These are phyloP conservation scores for Coleophoma cylindrospora DNA, from an alignment of 2,329 filamentous ascomycete genomes.

Conservation along the genomic window DNA sequence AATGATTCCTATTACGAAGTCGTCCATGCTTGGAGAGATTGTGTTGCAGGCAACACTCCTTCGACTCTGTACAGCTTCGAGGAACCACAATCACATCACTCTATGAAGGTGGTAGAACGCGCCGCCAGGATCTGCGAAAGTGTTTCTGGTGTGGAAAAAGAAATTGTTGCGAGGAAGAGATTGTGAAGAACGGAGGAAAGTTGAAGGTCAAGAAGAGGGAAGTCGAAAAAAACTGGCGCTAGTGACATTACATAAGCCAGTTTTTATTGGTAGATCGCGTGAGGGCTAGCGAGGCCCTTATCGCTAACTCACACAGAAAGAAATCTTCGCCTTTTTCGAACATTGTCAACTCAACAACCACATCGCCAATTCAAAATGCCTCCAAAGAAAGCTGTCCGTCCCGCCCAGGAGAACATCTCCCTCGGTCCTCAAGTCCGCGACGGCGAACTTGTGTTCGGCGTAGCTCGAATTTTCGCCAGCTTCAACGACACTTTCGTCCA, in stretches of 20 bases:
- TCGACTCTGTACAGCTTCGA: no score
- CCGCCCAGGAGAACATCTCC: constrained; percentile 95
- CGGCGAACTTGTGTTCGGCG: constrained; percentile 77
- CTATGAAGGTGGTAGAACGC: background rate
- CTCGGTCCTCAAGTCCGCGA: constrained; percentile 95
- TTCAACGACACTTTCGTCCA: constrained; percentile 77
- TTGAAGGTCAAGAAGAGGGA: background rate
- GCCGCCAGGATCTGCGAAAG: background rate
- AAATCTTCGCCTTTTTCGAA: background rate
- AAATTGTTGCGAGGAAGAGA: background rate
- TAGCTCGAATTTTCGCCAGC: constrained; percentile 75
- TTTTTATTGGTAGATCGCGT: no score
- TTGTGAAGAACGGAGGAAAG: background rate
- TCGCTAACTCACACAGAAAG: background rate
- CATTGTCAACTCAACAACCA: constrained; percentile 22
- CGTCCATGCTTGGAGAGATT: constrained; percentile 19
- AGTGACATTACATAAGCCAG: no score
- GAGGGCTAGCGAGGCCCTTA: background rate
- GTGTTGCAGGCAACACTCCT: no score
- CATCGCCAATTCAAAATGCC: constrained; percentile 66
- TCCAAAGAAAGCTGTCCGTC: constrained; percentile 84
- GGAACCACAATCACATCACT: background rate
- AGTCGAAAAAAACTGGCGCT: no score
- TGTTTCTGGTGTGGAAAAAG: no score
- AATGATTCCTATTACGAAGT: constrained; percentile 85